Conservation (phyloP, 371 early-diverging fungal species). For the Mortierella sp. region DNA sequence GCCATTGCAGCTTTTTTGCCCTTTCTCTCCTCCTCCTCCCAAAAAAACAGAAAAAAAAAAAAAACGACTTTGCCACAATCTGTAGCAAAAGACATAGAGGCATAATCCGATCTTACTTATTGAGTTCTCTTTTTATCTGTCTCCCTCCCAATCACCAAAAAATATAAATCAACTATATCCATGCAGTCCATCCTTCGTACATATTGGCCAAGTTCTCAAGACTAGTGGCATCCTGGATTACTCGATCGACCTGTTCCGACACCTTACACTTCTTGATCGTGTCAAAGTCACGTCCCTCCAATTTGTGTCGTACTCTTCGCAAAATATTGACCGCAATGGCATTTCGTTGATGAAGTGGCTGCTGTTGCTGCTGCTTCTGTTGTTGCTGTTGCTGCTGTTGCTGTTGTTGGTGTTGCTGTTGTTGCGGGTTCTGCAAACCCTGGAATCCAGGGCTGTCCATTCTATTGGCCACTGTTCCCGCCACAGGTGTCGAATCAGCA, state of each 20-base stretch:
- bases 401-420: conserved; percentile 18
- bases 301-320: conserved; percentile 69
- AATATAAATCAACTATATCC: no score
- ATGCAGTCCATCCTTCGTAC: conserved; percentile 83
- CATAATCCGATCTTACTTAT: no score
- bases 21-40: no score
- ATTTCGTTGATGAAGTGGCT: conserved; percentile 58
- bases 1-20: no score
- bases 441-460: neutral
- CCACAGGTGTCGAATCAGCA: conserved; percentile 4
- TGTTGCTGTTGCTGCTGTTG: conserved; percentile 22
- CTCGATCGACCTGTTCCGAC: conserved; percentile 69
- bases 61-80: no score
- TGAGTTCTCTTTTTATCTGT: no score
- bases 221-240: conserved; percentile 67
- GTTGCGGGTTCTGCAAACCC: neutral
- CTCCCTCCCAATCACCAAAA: no score
- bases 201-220: conserved; percentile 67
- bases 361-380: conserved; percentile 32
- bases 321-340: conserved; percentile 70
- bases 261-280: conserved; percentile 63
- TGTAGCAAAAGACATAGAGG: no score
- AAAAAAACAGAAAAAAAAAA: no score
- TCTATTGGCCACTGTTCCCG: conserved; percentile 9
- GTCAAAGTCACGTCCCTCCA: conserved; percentile 76